Evolutionary conservation across 2,329 filamentous ascomycete genomes (phyloP).

Genomic region (Pseudocercospora eumusae): DNA sequence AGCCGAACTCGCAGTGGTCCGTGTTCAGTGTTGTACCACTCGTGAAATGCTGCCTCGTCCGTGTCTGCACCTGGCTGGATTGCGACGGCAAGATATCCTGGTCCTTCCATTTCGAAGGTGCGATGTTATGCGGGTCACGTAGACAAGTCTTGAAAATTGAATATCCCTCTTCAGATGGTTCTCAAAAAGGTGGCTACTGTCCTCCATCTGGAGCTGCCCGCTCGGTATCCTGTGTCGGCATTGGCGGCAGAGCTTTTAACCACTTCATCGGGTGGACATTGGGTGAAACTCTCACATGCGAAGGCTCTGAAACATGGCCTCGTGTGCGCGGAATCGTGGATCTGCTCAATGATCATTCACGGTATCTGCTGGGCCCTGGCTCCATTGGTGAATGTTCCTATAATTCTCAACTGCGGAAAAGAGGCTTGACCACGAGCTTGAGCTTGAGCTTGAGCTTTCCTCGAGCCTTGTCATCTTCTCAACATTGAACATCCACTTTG

Average conservation of each 20-base stretch:
- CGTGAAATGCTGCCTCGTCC: slow-evolving; percentile 72
- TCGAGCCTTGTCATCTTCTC: not conserved
- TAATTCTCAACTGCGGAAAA: not conserved
- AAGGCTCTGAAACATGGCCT: not conserved
- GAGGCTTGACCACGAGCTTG: not conserved
- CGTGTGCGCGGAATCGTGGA: not conserved
- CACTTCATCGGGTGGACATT: not conserved
- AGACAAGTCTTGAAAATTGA: not conserved
- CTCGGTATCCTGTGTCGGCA: slow-evolving; percentile 7
- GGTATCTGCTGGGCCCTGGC: not conserved
- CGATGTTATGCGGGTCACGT: not conserved
- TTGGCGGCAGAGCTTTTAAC: slow-evolving; percentile 8
- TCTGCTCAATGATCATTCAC: not conserved
- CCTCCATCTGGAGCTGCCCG: not conserved
- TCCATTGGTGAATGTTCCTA: not conserved
- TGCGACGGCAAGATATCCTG: slow-evolving; percentile 79
- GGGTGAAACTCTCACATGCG: not conserved
- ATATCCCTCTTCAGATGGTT: not conserved
- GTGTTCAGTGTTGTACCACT: slow-evolving; percentile 95
- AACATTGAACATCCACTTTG: not conserved
- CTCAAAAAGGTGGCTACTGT: not conserved
- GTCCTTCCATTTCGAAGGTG: slow-evolving; percentile 41
- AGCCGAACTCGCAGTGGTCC: slow-evolving; percentile 77
- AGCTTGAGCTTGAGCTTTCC: not conserved
- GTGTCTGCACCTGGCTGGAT: slow-evolving; percentile 75